phyloP scores from a whole-genome alignment of 139 green algal genomes.

The Gonium pectorale region DNA sequence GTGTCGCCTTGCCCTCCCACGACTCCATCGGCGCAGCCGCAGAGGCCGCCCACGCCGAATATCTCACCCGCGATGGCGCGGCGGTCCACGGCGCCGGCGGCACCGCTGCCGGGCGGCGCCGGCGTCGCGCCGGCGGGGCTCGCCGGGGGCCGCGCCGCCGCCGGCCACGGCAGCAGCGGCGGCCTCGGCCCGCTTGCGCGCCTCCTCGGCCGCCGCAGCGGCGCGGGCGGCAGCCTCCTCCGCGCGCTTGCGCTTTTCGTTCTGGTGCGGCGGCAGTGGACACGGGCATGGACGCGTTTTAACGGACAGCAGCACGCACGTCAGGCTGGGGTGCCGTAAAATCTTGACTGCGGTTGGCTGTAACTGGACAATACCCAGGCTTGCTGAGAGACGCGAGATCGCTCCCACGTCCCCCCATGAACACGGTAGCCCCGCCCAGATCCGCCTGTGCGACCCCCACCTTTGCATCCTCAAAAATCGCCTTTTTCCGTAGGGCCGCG shows the following conservation, averaged over 20 bases:
- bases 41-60: too few relatives aligned
- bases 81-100: too few relatives aligned
- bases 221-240: slow-evolving; percentile 55
- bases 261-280: slow-evolving; percentile 31
- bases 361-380: not conserved
- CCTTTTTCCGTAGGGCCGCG: slow-evolving; percentile 57
- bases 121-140: too few relatives aligned
- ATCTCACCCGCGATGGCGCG: too few relatives aligned
- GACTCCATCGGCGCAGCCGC: too few relatives aligned
- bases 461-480: slow-evolving; percentile 72
- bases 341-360: too few relatives aligned
- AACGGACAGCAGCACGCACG: too few relatives aligned
- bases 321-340: too few relatives aligned
- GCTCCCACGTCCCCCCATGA: not conserved
- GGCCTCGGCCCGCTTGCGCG: slow-evolving; percentile 58
- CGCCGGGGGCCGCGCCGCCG: not conserved
- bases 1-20: not conserved
- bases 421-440: not conserved
- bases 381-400: not conserved
- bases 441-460: slow-evolving; percentile 22
- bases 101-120: too few relatives aligned
- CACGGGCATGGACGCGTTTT: not conserved
- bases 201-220: slow-evolving; percentile 51
- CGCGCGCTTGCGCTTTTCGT: slow-evolving; percentile 69
- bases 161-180: slow-evolving; percentile 14